These are phyloP conservation scores for Trichoderma reesei DNA, from an alignment of 495 filamentous ascomycete genomes.

Conservation along the genomic window DNA sequence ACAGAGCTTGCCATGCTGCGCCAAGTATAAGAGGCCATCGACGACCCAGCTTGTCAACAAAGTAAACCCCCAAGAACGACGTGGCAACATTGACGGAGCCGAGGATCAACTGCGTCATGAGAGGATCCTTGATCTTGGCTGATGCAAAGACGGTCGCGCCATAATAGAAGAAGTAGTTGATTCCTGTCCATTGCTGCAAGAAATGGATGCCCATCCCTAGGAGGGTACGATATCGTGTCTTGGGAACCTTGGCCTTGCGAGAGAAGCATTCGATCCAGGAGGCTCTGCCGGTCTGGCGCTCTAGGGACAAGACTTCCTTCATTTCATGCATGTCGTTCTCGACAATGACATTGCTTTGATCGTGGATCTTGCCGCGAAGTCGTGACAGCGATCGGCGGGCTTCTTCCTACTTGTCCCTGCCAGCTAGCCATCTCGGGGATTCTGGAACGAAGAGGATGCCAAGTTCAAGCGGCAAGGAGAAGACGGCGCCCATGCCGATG, in stretches of 20 bases:
- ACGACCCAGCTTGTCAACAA: slow-evolving; percentile 58
- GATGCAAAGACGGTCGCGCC: slow-evolving; percentile 50
- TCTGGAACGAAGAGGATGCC: slow-evolving; percentile 55
- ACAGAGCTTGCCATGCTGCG: slow-evolving; percentile 55
- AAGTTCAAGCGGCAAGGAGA: slow-evolving; percentile 50
- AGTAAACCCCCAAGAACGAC: slow-evolving; percentile 57
- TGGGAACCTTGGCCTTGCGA: slow-evolving; percentile 36
- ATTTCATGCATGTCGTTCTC: slow-evolving; percentile 58
- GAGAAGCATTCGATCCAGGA: slow-evolving; percentile 50
- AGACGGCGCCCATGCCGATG: slow-evolving; percentile 62
- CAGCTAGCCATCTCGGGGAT: slow-evolving; percentile 51
- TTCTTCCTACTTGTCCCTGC: slow-evolving; percentile 42
- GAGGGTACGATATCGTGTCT: slow-evolving; percentile 57
- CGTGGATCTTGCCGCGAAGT: slow-evolving; percentile 51
- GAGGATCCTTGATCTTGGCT: slow-evolving; percentile 53
- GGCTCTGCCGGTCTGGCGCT: slow-evolving; percentile 37
- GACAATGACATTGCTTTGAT: slow-evolving; percentile 47
- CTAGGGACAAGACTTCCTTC: slow-evolving; percentile 51
- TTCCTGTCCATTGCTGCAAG: slow-evolving; percentile 55
- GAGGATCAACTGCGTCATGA: slow-evolving; percentile 58
- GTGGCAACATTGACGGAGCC: slow-evolving; percentile 61
- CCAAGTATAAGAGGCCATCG: slow-evolving; percentile 55
- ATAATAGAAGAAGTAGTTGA: slow-evolving; percentile 51
- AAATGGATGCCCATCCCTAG: slow-evolving; percentile 60
- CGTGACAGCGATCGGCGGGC: slow-evolving; percentile 53